Evolutionary conservation across 2,329 filamentous ascomycete genomes (phyloP).

Genomic region (Diaporthe capsici): DNA sequence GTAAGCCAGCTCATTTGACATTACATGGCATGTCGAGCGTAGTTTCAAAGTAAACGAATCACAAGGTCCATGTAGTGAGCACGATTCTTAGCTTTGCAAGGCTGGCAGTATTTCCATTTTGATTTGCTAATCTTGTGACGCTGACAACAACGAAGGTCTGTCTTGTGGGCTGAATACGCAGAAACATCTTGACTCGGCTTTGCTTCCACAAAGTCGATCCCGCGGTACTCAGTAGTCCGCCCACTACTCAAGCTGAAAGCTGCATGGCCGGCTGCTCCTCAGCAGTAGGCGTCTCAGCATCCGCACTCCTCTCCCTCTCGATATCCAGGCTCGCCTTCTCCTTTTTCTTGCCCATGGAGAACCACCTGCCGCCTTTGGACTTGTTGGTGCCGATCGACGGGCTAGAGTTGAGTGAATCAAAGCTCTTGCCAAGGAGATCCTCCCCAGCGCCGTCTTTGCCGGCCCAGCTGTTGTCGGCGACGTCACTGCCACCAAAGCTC

Average conservation of each 20-base stretch:
- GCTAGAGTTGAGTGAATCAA: slow-evolving; percentile 70
- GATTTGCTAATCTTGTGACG: slow-evolving; percentile 24
- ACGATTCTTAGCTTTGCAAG: neutral
- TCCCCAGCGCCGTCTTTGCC: slow-evolving; percentile 53
- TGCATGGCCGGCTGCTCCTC: slow-evolving; percentile 37
- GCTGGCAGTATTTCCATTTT: slow-evolving; percentile 34
- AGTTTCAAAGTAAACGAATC: neutral
- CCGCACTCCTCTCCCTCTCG: slow-evolving; percentile 55
- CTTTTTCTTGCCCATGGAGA: slow-evolving; percentile 71
- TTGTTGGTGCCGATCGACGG: slow-evolving; percentile 67
- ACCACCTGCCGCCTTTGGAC: slow-evolving; percentile 62
- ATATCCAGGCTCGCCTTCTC: slow-evolving; percentile 70
- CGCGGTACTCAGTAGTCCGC: neutral
- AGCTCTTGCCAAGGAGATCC: slow-evolving; percentile 65
- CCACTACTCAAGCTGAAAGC: slow-evolving; percentile 8
- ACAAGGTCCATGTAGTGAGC: neutral
- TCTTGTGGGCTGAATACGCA: neutral
- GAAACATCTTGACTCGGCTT: neutral
- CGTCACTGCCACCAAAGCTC: slow-evolving; percentile 69
- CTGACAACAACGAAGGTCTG: slow-evolving; percentile 1
- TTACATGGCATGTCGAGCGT: neutral
- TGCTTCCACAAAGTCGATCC: neutral
- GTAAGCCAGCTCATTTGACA: neutral
- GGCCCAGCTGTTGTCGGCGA: slow-evolving; percentile 57
- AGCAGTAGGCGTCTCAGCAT: slow-evolving; percentile 32